phyloP scores from a whole-genome alignment of 306 rosid genomes.

The Rubus parviflorus region DNA sequence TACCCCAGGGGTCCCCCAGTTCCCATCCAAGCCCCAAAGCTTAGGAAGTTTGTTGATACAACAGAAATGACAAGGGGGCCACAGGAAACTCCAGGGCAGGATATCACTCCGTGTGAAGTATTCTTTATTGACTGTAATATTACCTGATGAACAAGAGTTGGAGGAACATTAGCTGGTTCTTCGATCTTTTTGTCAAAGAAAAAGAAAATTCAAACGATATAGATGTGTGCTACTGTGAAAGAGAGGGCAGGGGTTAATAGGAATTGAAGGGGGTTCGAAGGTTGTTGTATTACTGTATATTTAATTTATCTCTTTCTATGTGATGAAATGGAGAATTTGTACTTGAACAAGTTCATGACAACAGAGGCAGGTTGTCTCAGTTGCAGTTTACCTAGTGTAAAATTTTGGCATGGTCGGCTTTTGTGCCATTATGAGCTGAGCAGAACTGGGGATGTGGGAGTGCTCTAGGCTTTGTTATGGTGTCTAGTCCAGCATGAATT shows the following conservation, averaged over 20 bases:
- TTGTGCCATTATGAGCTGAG: background rate
- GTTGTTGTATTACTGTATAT: conserved; percentile 1
- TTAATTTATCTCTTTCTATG: background rate
- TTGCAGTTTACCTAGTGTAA: background rate
- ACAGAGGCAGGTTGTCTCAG: too few species aligned
- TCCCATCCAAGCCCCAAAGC: conserved; percentile 84
- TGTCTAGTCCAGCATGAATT: background rate
- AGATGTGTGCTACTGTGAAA: background rate
- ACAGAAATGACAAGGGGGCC: conserved; percentile 97
- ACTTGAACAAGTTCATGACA: background rate
- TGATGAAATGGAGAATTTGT: background rate
- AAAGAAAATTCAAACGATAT: background rate
- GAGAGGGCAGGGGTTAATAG: background rate
- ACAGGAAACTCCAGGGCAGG: conserved; percentile 81
- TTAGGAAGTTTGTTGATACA: conserved; percentile 83
- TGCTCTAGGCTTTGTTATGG: background rate
- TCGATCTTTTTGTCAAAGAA: background rate
- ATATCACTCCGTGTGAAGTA: conserved; percentile 79
- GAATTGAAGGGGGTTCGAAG: background rate
- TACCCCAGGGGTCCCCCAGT: conserved; percentile 98
- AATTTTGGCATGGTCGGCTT: background rate
- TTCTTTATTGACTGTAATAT: conserved; percentile 68
- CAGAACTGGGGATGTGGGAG: background rate
- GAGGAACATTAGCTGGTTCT: conserved; percentile 47
- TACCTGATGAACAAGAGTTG: conserved; percentile 71